phyloP scores from a whole-genome alignment of 257 asterid genomes.

The Vinca minor region DNA sequence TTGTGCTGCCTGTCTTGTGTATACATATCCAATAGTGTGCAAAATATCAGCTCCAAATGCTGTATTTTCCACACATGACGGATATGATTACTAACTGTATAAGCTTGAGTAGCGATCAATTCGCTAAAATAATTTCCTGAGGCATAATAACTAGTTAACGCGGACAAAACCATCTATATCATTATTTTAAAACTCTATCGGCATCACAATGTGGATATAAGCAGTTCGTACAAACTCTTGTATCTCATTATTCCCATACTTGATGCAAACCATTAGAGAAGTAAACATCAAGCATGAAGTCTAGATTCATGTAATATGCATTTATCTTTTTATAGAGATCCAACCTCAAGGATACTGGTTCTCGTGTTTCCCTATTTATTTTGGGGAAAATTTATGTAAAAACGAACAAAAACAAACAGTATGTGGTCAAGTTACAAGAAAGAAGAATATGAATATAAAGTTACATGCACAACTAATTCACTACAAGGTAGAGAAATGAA shows the following conservation, averaged over 20 bases:
- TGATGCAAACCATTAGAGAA: neutral
- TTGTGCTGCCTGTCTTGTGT: constrained; percentile 89
- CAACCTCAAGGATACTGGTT: neutral
- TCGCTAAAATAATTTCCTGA: neutral
- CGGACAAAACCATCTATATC: neutral
- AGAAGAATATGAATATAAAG: neutral
- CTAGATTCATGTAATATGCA: neutral
- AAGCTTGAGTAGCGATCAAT: neutral
- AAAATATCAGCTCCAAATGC: constrained; percentile 99
- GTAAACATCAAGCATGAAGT: neutral
- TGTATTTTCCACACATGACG: constrained; percentile 23
- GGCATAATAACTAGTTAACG: neutral
- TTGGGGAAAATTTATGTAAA: neutral
- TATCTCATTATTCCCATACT: neutral
- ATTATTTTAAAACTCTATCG: neutral
- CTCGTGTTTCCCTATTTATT: neutral
- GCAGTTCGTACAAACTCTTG: neutral
- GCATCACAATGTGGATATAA: neutral
- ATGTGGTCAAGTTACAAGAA: neutral
- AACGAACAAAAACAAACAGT: neutral
- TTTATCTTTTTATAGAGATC: neutral
- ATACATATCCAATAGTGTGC: constrained; percentile 92
- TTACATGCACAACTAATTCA: neutral
- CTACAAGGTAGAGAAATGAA: neutral
- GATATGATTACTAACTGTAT: neutral